phyloP scores from a whole-genome alignment of 1,284 basidiomycete species.

The Ustilago lituana region DNA sequence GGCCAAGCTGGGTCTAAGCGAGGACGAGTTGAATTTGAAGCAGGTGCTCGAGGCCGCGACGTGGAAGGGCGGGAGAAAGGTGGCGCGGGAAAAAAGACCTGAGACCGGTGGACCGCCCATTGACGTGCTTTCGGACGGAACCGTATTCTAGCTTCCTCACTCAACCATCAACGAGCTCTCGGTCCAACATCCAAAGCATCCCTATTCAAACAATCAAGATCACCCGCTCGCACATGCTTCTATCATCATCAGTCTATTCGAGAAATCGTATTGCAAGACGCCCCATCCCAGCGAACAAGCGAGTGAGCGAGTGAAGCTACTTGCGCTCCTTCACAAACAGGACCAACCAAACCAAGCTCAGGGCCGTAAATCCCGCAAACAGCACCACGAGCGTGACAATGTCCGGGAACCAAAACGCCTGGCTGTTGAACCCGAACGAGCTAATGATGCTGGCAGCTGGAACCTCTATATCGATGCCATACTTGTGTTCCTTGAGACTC shows the following conservation, averaged over 20 bases:
- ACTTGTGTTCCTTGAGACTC: constrained; percentile 79
- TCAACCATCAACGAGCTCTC: too few species aligned
- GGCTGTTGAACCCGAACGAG: constrained; percentile 52
- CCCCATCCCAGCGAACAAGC: too few species aligned
- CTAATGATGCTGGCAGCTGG: constrained; percentile 53
- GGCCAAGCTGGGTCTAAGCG: constrained; percentile 28
- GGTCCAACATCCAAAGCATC: too few species aligned
- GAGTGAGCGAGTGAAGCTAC: too few species aligned
- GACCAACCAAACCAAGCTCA: constrained; percentile 36
- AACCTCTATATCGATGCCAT: constrained; percentile 57
- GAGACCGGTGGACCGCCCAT: constrained; percentile 84
- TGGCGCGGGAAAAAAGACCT: constrained; percentile 81
- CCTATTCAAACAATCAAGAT: too few species aligned
- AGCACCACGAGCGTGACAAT: constrained; percentile 35
- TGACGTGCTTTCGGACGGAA: constrained; percentile 43
- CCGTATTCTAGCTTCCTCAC: constrained; percentile 22
- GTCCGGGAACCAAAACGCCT: constrained; percentile 56
- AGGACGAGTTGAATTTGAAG: constrained; percentile 76
- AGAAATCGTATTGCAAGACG: too few species aligned
- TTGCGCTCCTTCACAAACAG: constrained; percentile 52
- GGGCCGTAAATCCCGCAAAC: constrained; percentile 33
- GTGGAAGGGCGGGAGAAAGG: constrained; percentile 90
- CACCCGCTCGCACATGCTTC: too few species aligned
- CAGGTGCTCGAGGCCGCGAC: constrained; percentile 93
- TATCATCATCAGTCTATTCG: too few species aligned